Percentiles rank a stretch among this genome's conserved stretches.
These are phyloP conservation scores for Quercus phellos DNA, from an alignment of 331 rosid genomes.

Conservation along the genomic window DNA sequence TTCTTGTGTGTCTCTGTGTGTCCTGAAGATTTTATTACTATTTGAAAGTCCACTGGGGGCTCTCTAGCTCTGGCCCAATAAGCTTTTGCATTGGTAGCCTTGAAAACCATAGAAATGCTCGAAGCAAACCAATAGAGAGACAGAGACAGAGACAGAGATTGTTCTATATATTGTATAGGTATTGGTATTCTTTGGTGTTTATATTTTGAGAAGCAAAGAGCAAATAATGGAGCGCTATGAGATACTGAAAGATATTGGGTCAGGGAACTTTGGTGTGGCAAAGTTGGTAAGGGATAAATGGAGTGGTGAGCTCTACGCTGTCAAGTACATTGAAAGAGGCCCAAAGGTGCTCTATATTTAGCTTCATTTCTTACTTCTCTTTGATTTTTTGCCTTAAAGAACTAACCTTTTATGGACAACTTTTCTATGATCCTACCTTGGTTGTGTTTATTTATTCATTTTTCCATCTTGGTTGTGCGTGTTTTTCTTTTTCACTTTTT, in stretches of 20 bases:
- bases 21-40: background rate
- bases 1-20: background rate
- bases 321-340: conserved; percentile 90
- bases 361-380: background rate
- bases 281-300: conserved; percentile 72
- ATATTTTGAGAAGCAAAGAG: background rate
- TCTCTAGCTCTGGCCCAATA: conserved; percentile 6
- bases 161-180: background rate
- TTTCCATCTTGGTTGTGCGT: background rate
- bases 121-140: conserved; percentile 35
- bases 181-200: too few relatives aligned
- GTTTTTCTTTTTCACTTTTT: background rate
- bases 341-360: conserved; percentile 43
- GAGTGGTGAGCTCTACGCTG: conserved; percentile 66
- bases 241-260: conserved; percentile 77
- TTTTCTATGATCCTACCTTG: background rate
- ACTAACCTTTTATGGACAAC: background rate
- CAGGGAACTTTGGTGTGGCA: conserved; percentile 96
- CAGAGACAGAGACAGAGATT: background rate
- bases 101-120: conserved; percentile 24
- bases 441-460: conserved; percentile 6
- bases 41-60: background rate
- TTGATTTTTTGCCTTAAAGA: background rate
- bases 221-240: conserved; percentile 76
- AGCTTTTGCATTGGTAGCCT: conserved; percentile 30